These are phyloP conservation scores for Leccinum glutinopallens DNA, from an alignment of 1,284 basidiomycete species.

Conservation along the genomic window DNA sequence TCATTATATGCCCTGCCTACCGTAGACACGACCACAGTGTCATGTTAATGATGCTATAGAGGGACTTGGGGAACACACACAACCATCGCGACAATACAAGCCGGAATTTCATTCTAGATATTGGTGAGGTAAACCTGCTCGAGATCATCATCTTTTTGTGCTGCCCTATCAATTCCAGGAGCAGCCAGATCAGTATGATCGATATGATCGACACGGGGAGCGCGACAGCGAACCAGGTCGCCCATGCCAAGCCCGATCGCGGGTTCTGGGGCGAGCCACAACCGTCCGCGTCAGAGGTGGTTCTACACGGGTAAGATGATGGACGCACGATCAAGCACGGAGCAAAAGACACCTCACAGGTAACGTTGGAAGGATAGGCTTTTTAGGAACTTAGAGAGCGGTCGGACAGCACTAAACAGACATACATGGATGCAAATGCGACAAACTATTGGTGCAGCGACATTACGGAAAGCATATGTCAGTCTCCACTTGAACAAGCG, in stretches of 20 bases:
- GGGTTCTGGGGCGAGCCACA: too few relatives aligned
- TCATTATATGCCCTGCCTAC: conserved; percentile 22
- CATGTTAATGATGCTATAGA: conserved; percentile 9
- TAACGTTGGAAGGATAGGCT: conserved; percentile 82
- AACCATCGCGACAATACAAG: conserved; percentile 83
- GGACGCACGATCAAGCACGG: too few relatives aligned
- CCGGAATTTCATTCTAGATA: conserved; percentile 86
- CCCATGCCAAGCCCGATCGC: too few relatives aligned
- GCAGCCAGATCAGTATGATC: too few relatives aligned
- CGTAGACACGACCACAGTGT: conserved; percentile 26
- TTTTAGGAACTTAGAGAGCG: conserved; percentile 14
- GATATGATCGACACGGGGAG: too few relatives aligned
- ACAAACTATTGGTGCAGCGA: background rate
- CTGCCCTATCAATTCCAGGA: conserved; percentile 57
- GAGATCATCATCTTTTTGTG: conserved; percentile 94
- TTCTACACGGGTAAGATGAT: too few relatives aligned
- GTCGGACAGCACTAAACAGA: background rate
- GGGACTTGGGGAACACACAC: conserved; percentile 46
- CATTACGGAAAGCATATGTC: background rate
- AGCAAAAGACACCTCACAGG: too few relatives aligned
- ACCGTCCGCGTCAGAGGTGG: too few relatives aligned
- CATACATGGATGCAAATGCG: too few relatives aligned
- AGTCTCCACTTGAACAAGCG: too few relatives aligned
- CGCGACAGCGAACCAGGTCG: too few relatives aligned
- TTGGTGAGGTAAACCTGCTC: conserved; percentile 86